Conservation (phyloP, 1,284 basidiomycete species). For the Cutaneotrichosporon cutaneum region DNA sequence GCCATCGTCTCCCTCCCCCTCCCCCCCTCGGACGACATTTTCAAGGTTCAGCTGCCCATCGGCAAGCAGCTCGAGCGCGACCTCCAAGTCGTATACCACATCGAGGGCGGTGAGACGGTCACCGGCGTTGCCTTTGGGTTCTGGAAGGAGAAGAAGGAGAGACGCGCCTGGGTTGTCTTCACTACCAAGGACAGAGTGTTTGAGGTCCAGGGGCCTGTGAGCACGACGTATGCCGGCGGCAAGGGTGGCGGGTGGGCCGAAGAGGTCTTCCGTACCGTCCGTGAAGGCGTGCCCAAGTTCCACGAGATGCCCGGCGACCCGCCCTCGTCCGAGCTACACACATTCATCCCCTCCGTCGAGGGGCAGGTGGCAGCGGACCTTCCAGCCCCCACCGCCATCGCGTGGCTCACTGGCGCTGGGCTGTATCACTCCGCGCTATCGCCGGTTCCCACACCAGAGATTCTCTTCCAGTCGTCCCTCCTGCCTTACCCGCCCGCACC, state of each 20-base stretch:
- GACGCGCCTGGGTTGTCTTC: conserved; percentile 62
- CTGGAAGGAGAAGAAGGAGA: conserved; percentile 38
- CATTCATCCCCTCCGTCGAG: conserved; percentile 65
- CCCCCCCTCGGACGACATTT: conserved; percentile 77
- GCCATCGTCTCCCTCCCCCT: conserved; percentile 75
- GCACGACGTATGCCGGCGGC: conserved; percentile 35
- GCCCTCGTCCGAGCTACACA: conserved; percentile 71
- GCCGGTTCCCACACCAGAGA: conserved; percentile 35
- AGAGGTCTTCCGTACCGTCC: conserved; percentile 68
- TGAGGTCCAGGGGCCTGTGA: conserved; percentile 72
- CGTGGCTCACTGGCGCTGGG: conserved; percentile 89
- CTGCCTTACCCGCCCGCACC: conserved; percentile 63
- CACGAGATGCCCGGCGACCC: conserved; percentile 77
- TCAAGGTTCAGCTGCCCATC: conserved; percentile 61
- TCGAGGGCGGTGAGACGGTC: conserved; percentile 74
- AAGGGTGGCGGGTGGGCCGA: conserved; percentile 71
- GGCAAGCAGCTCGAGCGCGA: conserved; percentile 58
- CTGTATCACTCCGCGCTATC: conserved; percentile 70
- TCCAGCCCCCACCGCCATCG: conserved; percentile 62
- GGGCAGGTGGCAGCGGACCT: conserved; percentile 61
- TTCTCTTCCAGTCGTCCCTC: conserved; percentile 39
- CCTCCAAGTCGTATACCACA: conserved; percentile 71
- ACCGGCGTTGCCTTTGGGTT: conserved; percentile 79
- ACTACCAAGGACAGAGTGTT: conserved; percentile 88
- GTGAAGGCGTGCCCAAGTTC: conserved; percentile 76